These are phyloP conservation scores for Thalassia testudinum DNA, from an alignment of 116 monocot genomes.

Conservation along the genomic window DNA sequence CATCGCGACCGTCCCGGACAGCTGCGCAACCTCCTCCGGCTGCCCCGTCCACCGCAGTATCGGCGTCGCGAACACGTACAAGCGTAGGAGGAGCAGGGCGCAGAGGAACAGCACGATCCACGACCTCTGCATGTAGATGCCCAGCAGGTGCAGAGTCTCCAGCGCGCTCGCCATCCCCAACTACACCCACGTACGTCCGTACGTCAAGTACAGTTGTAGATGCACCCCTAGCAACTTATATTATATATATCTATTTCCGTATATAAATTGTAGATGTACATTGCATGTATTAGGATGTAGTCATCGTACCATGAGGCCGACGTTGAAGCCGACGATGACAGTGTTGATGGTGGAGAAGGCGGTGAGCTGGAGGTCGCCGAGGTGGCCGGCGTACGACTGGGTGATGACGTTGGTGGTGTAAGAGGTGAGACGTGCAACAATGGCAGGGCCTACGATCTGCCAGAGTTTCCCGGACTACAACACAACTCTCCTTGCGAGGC, in stretches of 20 bases:
- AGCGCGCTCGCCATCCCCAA: conserved; percentile 55
- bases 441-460: conserved; percentile 28
- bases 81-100: conserved; percentile 15
- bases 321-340: conserved; percentile 36
- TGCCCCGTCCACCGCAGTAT: conserved; percentile 29
- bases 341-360: conserved; percentile 35
- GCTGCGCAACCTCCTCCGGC: conserved; percentile 9
- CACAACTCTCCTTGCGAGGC: background rate
- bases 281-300: too few relatives aligned
- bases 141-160: conserved; percentile 48
- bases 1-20: conserved; percentile 23
- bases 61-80: conserved; percentile 36
- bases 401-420: conserved; percentile 34
- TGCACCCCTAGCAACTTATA: too few relatives aligned
- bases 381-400: conserved; percentile 38
- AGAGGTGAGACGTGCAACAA: conserved; percentile 22
- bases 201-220: too few relatives aligned
- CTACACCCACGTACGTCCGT: too few relatives aligned
- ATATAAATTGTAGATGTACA: too few relatives aligned
- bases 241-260: too few relatives aligned
- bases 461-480: background rate
- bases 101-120: conserved; percentile 23
- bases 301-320: conserved; percentile 38
- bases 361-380: conserved; percentile 39
- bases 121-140: conserved; percentile 45